phyloP scores from a whole-genome alignment of 2,329 filamentous ascomycete genomes.

The Tolypocladium guangdongense region DNA sequence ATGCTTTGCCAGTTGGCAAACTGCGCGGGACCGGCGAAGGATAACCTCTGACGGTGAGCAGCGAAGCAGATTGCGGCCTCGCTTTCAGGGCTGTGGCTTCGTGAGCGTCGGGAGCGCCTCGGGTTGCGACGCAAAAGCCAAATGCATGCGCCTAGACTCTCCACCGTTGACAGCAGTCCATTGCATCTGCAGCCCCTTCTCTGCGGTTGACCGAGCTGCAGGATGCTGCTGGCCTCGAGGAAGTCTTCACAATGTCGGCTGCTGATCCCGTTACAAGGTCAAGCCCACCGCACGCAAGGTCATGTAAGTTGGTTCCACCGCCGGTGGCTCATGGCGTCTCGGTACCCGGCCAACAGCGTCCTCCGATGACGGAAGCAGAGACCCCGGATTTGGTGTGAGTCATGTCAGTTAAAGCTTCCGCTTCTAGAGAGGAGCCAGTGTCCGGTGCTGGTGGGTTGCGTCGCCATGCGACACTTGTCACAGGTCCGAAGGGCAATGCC shows the following conservation, averaged over 20 bases:
- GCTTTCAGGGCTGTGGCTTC: background rate
- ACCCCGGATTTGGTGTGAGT: background rate
- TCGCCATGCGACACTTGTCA: background rate
- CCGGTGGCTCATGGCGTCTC: background rate
- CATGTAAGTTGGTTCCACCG: background rate
- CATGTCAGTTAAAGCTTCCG: too few species aligned
- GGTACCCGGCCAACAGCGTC: background rate
- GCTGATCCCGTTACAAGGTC: background rate
- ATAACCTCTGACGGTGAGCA: background rate
- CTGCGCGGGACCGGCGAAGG: background rate
- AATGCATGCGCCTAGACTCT: background rate
- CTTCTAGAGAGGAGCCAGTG: background rate
- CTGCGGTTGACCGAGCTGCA: background rate
- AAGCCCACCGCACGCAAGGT: background rate
- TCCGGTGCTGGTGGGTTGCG: background rate
- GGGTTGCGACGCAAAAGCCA: background rate
- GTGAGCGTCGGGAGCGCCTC: background rate
- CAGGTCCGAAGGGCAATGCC: background rate
- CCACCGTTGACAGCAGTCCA: background rate
- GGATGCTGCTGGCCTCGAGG: background rate
- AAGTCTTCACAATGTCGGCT: background rate
- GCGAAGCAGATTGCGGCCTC: background rate
- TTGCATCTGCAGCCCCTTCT: background rate
- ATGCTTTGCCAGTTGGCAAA: background rate
- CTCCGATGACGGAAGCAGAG: background rate